These are phyloP conservation scores for Phenoliferia sp. DNA, from an alignment of 1,284 basidiomycete genomes.

Conservation along the genomic window DNA sequence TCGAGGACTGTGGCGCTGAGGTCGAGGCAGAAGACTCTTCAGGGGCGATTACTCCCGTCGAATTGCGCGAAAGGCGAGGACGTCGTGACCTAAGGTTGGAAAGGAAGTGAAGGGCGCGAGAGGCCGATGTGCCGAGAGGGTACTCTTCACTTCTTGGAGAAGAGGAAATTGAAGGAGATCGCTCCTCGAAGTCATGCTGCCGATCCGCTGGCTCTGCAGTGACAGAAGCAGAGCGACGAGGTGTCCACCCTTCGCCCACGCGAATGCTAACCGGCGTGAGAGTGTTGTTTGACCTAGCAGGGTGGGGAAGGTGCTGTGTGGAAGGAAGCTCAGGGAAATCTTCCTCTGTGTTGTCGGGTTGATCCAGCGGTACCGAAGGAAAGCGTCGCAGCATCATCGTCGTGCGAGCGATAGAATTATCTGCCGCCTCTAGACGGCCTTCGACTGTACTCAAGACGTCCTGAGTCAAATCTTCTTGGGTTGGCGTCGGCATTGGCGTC, in stretches of 20 bases:
- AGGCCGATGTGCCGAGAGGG: neutral
- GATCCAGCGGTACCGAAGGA: too few species aligned
- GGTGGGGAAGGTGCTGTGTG: neutral
- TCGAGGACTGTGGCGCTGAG: neutral
- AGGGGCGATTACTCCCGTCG: neutral
- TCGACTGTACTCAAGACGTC: neutral
- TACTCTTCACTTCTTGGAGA: neutral
- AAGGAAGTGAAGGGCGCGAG: conserved; percentile 18
- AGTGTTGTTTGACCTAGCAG: neutral
- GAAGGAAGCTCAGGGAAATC: neutral
- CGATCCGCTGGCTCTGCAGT: too few species aligned
- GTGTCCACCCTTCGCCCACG: conserved; percentile 18
- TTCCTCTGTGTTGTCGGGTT: neutral
- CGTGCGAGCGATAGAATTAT: neutral
- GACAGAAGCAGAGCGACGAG: neutral
- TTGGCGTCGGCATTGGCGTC: neutral
- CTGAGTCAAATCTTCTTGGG: neutral
- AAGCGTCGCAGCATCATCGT: neutral
- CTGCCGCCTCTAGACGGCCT: neutral
- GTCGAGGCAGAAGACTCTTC: neutral
- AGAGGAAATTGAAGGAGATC: neutral
- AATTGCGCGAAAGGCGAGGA: neutral
- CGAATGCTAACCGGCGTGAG: conserved; percentile 7
- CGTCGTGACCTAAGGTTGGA: conserved; percentile 23
- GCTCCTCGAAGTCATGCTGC: too few species aligned